Percentiles rank a stretch among this genome's conserved stretches.
These are phyloP conservation scores for Rhododendron kiyosumense DNA, from an alignment of 148 eudicot species.

Conservation along the genomic window DNA sequence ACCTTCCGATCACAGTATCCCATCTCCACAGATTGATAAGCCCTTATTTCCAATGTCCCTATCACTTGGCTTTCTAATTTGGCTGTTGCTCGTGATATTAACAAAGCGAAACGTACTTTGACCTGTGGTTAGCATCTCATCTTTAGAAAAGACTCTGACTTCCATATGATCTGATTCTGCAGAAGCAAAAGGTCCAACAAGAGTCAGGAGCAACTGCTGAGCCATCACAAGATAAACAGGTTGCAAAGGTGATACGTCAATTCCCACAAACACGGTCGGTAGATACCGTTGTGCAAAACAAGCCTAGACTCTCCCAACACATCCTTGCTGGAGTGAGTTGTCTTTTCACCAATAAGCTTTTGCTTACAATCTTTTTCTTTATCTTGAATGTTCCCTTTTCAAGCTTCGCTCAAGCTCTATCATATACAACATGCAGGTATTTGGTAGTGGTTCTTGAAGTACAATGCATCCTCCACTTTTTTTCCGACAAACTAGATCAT, in stretches of 20 bases:
- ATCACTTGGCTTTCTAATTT: background rate
- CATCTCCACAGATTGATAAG: background rate
- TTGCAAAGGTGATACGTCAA: conserved; percentile 42
- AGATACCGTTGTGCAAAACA: conserved; percentile 32
- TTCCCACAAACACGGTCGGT: conserved; percentile 59
- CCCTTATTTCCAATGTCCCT: background rate
- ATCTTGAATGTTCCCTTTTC: background rate
- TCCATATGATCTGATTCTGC: conserved; percentile 8
- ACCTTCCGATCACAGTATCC: background rate
- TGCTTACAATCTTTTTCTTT: background rate
- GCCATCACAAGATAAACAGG: conserved; percentile 21
- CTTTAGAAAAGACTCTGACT: background rate
- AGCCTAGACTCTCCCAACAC: conserved; percentile 51
- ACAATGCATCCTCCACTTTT: too few species aligned
- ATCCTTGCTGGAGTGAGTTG: conserved; percentile 42
- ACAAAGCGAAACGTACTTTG: background rate
- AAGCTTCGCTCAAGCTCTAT: background rate
- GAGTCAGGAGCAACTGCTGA: conserved; percentile 29
- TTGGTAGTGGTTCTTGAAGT: conserved; percentile 23
- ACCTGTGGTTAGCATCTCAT: background rate
- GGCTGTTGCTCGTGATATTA: background rate
- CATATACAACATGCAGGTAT: conserved; percentile 16
- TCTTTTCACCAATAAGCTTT: background rate
- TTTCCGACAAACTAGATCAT: too few species aligned
- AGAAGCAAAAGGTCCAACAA: conserved; percentile 62